These are phyloP conservation scores for Akanthomyces lecanii DNA, from an alignment of 2,329 filamentous ascomycete species.

Conservation along the genomic window DNA sequence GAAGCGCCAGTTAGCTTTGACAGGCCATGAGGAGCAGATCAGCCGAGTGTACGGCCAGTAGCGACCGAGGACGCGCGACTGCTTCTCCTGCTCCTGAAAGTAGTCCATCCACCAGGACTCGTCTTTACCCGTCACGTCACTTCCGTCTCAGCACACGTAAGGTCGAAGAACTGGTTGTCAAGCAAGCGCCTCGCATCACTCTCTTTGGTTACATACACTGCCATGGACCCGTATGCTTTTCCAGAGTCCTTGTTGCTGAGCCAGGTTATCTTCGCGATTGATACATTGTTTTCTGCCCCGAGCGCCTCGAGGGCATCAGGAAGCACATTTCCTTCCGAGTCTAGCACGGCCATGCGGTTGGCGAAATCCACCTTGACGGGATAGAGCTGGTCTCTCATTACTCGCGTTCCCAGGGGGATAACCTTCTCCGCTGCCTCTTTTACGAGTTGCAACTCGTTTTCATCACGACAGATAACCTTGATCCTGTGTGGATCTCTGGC, in stretches of 20 bases:
- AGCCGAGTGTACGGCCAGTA: too few relatives aligned
- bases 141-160: too few relatives aligned
- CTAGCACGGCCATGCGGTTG: slow-evolving; percentile 21
- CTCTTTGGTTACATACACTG: slow-evolving; percentile 15
- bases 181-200: neutral
- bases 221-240: slow-evolving; percentile 27
- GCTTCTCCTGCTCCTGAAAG: too few relatives aligned
- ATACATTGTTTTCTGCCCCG: slow-evolving; percentile 23
- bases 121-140: too few relatives aligned
- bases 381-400: slow-evolving; percentile 24
- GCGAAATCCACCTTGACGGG: slow-evolving; percentile 25
- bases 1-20: too few relatives aligned
- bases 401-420: slow-evolving; percentile 18
- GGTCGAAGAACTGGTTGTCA: too few relatives aligned
- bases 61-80: too few relatives aligned
- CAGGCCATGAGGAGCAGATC: too few relatives aligned
- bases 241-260: slow-evolving; percentile 23
- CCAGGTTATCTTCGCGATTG: slow-evolving; percentile 24
- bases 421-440: slow-evolving; percentile 20
- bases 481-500: slow-evolving; percentile 4
- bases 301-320: slow-evolving; percentile 20
- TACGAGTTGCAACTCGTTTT: slow-evolving; percentile 20
- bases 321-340: slow-evolving; percentile 21
- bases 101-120: too few relatives aligned
- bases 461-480: slow-evolving; percentile 22